Evolutionary conservation across 2,329 filamentous ascomycete genomes (phyloP), one percentile per base, ranked within the genome.

Genomic region (Neofusicoccum laricinum): DNA sequence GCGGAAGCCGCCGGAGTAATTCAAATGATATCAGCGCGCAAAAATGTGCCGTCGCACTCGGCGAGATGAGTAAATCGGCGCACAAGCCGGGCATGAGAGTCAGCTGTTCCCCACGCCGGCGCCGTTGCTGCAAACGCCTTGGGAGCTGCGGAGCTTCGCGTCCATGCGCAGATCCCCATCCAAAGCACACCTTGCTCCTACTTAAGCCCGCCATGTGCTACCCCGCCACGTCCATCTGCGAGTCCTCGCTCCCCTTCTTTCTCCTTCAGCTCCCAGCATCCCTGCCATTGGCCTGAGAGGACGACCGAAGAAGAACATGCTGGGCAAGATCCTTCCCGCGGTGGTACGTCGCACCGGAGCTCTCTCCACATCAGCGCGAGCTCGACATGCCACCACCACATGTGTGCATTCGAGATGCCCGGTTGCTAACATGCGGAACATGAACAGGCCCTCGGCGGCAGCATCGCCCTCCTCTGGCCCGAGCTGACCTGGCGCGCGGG

Each of bases 281-380:
- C n/a, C 19, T 10, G 14, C 25, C 17, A 34, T 63, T 63, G 38
- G 12, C 49, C 40, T 21, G 17, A 11, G 48, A 43, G 25, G 25
- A 30, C 1, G 25, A 30, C 25, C 25, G 25, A 30, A 45, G 49
- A 30, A n/a, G 34, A 59, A 38, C 10, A 61, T 63, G 61, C 19
- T 63, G 40, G 61, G 61, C 48, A 63, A 63, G 49, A 51, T 63
- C 7, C 41, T 53, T 46, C 49, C 61, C 12, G 61, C 61, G 10
- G 61, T 63, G 49, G 61, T 63, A 63, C 30, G 61, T 63, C 17
- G 36, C 36, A 43, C 12, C n/a, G 12, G 12, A 57, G 38, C 38
- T 57, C 19, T 32, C 14, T 7, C 34, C 32, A 6, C 25, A 30
- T 30, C 25, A 30, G 25, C 25, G 25, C 25, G 25, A 30, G 25